Percentiles rank a stretch among this genome's conserved stretches.
These are phyloP conservation scores for Diplogelasinospora grovesii DNA, from an alignment of 495 filamentous ascomycete genomes.

Conservation along the genomic window DNA sequence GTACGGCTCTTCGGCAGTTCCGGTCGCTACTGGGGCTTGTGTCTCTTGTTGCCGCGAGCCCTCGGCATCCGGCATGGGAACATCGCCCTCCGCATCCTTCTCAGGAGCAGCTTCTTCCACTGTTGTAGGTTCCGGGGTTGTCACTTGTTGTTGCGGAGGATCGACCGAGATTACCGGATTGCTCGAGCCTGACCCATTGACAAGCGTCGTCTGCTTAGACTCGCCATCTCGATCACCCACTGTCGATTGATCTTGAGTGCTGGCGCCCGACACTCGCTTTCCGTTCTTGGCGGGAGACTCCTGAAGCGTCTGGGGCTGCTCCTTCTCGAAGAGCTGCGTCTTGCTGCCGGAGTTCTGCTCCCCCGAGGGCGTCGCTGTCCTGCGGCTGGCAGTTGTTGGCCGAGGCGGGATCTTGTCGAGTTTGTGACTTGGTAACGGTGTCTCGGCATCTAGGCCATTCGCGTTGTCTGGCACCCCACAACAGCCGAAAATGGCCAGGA, in stretches of 20 bases:
- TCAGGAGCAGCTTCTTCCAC: constrained; percentile 20
- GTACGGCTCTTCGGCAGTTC: constrained; percentile 28
- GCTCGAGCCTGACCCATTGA: constrained; percentile 26
- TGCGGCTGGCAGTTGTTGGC: constrained; percentile 47
- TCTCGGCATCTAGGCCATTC: constrained; percentile 57
- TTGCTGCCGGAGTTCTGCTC: constrained; percentile 48
- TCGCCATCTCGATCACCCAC: constrained; percentile 38
- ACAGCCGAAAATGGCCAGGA: constrained; percentile 73
- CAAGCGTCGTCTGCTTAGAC: constrained; percentile 40
- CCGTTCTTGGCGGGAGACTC: constrained; percentile 23
- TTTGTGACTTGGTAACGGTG: constrained; percentile 59
- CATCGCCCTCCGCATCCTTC: constrained; percentile 51
- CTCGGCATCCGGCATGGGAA: constrained; percentile 56
- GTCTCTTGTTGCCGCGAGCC: constrained; percentile 10
- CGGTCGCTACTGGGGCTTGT: constrained; percentile 9
- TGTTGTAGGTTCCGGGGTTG: constrained; percentile 15
- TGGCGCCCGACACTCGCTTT: constrained; percentile 38
- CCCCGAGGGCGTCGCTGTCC: constrained; percentile 47
- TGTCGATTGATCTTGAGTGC: constrained; percentile 37
- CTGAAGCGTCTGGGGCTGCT: constrained; percentile 25
- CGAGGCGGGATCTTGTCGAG: constrained; percentile 47
- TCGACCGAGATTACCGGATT: constrained; percentile 41
- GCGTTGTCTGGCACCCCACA: constrained; percentile 63
- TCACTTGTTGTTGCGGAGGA: constrained; percentile 27
- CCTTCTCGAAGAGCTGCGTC: constrained; percentile 40